phyloP scores from a whole-genome alignment of 257 asterid genomes.

The Nyctanthes arbortristis region DNA sequence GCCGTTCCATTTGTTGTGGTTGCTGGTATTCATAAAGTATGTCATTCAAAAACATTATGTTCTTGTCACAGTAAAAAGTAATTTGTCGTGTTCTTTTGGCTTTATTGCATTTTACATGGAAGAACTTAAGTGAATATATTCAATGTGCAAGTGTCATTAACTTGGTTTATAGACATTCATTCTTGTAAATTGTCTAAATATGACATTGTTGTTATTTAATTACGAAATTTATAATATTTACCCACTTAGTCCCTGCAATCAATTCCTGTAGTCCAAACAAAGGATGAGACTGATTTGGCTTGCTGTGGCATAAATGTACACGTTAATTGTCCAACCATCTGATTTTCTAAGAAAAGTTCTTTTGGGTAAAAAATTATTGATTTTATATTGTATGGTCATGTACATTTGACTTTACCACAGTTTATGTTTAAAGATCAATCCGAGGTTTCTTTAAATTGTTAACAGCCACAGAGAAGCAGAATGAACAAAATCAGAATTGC shows the following conservation, averaged over 20 bases:
- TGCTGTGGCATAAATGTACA: not conserved
- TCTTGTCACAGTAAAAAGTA: not conserved
- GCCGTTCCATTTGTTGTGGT: not conserved
- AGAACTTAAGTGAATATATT: not conserved
- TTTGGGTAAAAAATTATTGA: not conserved
- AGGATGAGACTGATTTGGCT: too few relatives aligned
- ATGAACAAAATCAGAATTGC: not conserved
- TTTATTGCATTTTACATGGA: not conserved
- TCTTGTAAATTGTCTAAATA: not conserved
- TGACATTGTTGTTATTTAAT: not conserved
- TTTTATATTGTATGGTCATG: not conserved
- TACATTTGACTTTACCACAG: not conserved
- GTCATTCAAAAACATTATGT: not conserved
- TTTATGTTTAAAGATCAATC: not conserved
- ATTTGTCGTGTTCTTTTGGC: not conserved
- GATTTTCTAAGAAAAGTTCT: not conserved
- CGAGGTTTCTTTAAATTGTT: not conserved
- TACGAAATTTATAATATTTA: too few relatives aligned
- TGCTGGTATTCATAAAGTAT: slow-evolving; percentile 11
- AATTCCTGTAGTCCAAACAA: too few relatives aligned
- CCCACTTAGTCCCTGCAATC: too few relatives aligned
- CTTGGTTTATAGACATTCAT: not conserved
- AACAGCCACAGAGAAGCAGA: not conserved
- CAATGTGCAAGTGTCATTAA: not conserved
- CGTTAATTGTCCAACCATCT: not conserved